phyloP scores from a whole-genome alignment of 352 stramenopile genomes.

The Lagenidium sp. region DNA sequence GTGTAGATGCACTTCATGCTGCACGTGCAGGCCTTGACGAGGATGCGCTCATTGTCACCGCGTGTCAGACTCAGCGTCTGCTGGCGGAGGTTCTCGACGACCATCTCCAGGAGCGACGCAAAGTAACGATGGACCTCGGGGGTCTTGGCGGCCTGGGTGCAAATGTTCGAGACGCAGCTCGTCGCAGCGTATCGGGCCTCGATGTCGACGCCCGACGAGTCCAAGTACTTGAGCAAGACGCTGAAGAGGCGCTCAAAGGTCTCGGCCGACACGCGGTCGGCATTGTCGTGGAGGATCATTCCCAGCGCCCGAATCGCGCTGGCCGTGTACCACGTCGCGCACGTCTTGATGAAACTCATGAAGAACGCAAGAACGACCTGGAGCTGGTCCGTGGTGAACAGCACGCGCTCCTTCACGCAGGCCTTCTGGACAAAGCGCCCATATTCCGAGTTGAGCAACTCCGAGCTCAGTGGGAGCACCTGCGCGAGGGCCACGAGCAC shows the following conservation, averaged over 20 bases:
- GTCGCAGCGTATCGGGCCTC: conserved; percentile 80
- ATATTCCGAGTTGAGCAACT: conserved; percentile 70
- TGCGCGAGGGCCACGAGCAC: conserved; percentile 47
- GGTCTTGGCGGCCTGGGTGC: conserved; percentile 52
- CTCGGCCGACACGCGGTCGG: conserved; percentile 38
- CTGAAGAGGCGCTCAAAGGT: conserved; percentile 64
- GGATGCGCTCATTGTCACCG: conserved; percentile 60
- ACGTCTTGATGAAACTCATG: conserved; percentile 65
- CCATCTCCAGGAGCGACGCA: conserved; percentile 63
- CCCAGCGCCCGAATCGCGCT: conserved; percentile 62
- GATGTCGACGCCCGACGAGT: conserved; percentile 71
- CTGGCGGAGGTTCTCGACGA: conserved; percentile 82
- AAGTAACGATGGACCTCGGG: conserved; percentile 64
- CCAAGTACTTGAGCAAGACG: conserved; percentile 60
- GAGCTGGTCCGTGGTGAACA: conserved; percentile 49
- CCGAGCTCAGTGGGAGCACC: conserved; percentile 56
- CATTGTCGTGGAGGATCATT: conserved; percentile 71
- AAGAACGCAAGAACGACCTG: conserved; percentile 61
- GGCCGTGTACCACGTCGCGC: conserved; percentile 66
- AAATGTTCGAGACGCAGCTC: conserved; percentile 80
- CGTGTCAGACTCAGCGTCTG: conserved; percentile 56
- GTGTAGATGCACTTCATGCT: conserved; percentile 85
- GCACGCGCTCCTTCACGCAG: conserved; percentile 61
- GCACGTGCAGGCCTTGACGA: conserved; percentile 76
- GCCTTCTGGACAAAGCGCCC: conserved; percentile 73